Evolutionary conservation across 306 rosid species (phyloP), one percentile per base, ranked within the genome.

Genomic region (Abrus pulchellus): DNA sequence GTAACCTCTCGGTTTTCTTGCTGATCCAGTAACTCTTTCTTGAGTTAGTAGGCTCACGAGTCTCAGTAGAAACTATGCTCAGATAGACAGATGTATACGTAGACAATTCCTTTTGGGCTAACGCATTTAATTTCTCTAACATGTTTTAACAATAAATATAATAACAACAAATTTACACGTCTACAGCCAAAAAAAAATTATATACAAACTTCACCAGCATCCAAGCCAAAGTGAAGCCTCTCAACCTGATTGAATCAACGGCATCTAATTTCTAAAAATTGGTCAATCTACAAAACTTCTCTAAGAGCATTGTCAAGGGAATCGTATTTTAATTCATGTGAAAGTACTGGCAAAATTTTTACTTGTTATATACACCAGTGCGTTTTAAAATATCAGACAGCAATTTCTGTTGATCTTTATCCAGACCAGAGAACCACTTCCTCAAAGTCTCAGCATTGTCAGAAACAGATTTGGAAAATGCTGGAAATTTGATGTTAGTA

Each of bases 341-440:
- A 82, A 59, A 68, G 40, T 68, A 71, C 27, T 80, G 36, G 36
- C 9, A 87, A 20, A 83, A 65, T 1, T 52, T 77, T 61, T 14
- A 70, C 62, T 62, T 76, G 67, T 7, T 77, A 68, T 62, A 40
- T 56, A 66, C 84, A 73, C 75, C 82, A 45, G 65, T 38, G 52
- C 29, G 34, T 64, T 72, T 85, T 49, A 92, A 76, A 78, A 90
- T 70, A 75, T 67, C 80, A 47, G 80, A 78, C 1, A 94, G 77
- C 80, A 90, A 70, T 36, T 90, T 85, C 65, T 85, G 87, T 76
- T 90, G 86, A 85, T 89, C 88, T 68, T 82, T 86, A 80, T 66
- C 86, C 77, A 94, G 85, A 67, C 69, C 81, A 53, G 85, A 85
- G 80, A 86, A 90, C 98, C 97, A 94, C 77, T 75, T 84, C 60